Percentiles rank a stretch among this genome's conserved stretches.
Conservation (phyloP, 768 basidiomycete species). For the Suillus sp. region DNA sequence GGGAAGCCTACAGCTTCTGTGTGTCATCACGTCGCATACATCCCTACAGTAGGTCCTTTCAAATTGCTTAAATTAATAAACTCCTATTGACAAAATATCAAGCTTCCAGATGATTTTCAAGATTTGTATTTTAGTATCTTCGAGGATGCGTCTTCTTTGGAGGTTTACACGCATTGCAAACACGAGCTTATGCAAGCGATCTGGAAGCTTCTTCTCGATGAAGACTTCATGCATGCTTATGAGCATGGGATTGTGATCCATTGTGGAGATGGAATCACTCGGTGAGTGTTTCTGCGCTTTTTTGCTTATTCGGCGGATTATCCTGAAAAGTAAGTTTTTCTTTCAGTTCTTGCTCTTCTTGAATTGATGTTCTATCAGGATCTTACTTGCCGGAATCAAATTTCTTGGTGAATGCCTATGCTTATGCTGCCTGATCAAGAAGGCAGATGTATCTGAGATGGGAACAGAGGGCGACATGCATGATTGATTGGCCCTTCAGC, state of each 20-base stretch:
- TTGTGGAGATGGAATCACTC: background rate
- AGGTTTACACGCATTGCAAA: background rate
- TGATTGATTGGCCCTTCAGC: background rate
- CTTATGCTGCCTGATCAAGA: constrained; percentile 20
- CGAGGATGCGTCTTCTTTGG: background rate
- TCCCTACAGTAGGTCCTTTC: constrained; percentile 12
- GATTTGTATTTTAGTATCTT: background rate
- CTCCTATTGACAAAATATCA: background rate
- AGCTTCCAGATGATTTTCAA: background rate
- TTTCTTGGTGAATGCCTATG: constrained; percentile 27
- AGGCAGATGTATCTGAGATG: constrained; percentile 10
- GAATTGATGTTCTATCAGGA: constrained; percentile 2
- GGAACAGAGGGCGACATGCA: constrained; percentile 17
- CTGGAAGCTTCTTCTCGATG: background rate
- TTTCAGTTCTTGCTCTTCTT: background rate
- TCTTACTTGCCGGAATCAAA: constrained; percentile 26
- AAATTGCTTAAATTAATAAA: background rate
- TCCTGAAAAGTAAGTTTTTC: constrained; percentile 18
- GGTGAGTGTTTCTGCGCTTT: background rate
- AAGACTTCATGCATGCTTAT: background rate
- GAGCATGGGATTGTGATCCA: background rate
- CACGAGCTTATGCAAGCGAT: background rate
- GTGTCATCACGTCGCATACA: constrained; percentile 18
- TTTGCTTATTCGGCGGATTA: constrained; percentile 30
- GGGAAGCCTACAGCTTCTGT: constrained; percentile 15